Percentiles rank a stretch among this genome's conserved stretches.
phyloP scores from a whole-genome alignment of 345 rosid genomes.

The Arabidopsis arenosa region DNA sequence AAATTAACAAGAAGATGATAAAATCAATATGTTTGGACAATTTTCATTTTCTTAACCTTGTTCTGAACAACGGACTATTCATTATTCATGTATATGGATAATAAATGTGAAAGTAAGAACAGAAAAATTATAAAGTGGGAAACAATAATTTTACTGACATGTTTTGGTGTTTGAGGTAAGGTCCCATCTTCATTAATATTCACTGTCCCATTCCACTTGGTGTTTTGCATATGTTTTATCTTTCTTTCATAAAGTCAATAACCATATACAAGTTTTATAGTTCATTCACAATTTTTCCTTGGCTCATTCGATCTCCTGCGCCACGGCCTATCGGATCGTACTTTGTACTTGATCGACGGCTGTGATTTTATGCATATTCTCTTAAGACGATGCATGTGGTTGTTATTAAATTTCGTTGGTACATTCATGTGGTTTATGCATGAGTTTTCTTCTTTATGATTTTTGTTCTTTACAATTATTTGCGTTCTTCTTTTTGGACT shows the following conservation, averaged over 20 bases:
- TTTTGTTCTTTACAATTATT: constrained; percentile 6
- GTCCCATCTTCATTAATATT: constrained; percentile 20
- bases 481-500: constrained; percentile 13
- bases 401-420: background rate
- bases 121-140: background rate
- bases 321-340: background rate
- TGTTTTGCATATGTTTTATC: constrained; percentile 17
- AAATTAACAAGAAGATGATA: background rate
- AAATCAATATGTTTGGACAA: background rate
- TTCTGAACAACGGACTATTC: background rate
- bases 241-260: background rate
- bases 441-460: background rate
- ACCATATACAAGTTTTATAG: background rate
- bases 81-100: background rate
- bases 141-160: constrained; percentile 24
- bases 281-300: background rate
- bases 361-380: background rate
- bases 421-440: constrained; percentile 4
- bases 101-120: background rate
- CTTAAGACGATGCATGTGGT: background rate
- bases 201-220: constrained; percentile 11
- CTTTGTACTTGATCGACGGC: background rate
- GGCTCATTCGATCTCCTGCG: background rate
- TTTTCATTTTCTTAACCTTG: too few relatives aligned
- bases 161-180: constrained; percentile 19